Percentiles rank a stretch among this genome's conserved stretches.
Conservation (phyloP, 306 rosid genomes). For the Malus fusca region DNA sequence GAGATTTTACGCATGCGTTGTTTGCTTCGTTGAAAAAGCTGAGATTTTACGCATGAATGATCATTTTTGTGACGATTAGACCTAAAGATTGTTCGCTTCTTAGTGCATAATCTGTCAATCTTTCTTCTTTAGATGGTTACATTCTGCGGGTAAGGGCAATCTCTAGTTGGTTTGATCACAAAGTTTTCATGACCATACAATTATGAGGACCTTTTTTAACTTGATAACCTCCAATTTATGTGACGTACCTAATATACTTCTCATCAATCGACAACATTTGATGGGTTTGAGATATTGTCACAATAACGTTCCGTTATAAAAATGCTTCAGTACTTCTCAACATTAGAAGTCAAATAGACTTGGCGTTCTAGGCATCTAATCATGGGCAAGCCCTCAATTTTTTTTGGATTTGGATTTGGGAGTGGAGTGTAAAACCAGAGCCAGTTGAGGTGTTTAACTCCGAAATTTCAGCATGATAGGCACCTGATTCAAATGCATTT, state of each 20-base stretch:
- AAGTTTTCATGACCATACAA: constrained; percentile 20
- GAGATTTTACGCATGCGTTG: not conserved
- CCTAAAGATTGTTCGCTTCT: not conserved
- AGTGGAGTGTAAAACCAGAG: too few species aligned
- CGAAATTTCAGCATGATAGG: too few species aligned
- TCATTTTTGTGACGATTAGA: not conserved
- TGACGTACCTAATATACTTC: not conserved
- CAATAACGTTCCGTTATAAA: too few species aligned
- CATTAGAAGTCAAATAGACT: too few species aligned
- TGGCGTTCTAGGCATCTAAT: too few species aligned
- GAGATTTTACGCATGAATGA: not conserved
- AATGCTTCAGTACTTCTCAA: too few species aligned
- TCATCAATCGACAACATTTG: too few species aligned
- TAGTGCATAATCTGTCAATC: not conserved
- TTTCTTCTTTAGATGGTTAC: not conserved
- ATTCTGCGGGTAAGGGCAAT: constrained; percentile 13
- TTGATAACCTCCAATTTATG: not conserved
- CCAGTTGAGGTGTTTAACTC: too few species aligned
- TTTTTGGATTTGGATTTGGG: too few species aligned
- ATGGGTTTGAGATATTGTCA: too few species aligned
- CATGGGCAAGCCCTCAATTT: too few species aligned
- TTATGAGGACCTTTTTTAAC: not conserved
- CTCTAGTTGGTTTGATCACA: constrained; percentile 24
- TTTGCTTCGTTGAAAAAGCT: not conserved
- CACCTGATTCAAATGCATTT: too few species aligned